Conservation (phyloP, 1,139 yeast genomes). For the Sugiyamaella xylanicola region DNA sequence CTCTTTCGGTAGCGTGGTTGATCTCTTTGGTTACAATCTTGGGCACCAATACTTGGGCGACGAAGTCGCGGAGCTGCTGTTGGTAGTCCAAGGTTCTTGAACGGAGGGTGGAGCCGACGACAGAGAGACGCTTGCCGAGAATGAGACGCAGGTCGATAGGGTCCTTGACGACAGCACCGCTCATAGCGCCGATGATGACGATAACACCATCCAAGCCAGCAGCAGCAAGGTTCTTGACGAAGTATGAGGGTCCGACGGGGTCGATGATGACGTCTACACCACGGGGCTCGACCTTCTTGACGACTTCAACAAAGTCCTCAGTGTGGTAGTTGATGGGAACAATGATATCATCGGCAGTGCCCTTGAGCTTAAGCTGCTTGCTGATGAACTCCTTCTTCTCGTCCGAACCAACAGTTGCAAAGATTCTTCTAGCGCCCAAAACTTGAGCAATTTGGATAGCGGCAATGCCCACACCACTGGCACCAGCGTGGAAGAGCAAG, state of each 20-base stretch:
- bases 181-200: constrained; percentile 38
- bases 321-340: constrained; percentile 39
- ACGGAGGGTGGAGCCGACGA: constrained; percentile 42
- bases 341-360: constrained; percentile 31
- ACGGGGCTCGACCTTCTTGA: constrained; percentile 31
- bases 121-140: constrained; percentile 34
- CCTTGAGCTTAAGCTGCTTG: constrained; percentile 26
- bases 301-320: constrained; percentile 34
- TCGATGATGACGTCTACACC: constrained; percentile 43
- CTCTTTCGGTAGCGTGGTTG: constrained; percentile 32
- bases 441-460: constrained; percentile 43
- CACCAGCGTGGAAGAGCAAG: constrained; percentile 43
- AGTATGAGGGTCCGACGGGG: constrained; percentile 41
- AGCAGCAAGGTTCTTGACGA: constrained; percentile 32
- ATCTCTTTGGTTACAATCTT: constrained; percentile 34
- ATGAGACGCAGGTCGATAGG: constrained; percentile 32
- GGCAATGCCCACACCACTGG: constrained; percentile 43
- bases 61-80: constrained; percentile 31
- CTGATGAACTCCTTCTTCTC: constrained; percentile 34
- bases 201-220: constrained; percentile 38
- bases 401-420: constrained; percentile 40
- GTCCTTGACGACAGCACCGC: constrained; percentile 33
- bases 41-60: constrained; percentile 36
- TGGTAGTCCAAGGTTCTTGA: constrained; percentile 36
- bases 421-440: constrained; percentile 41